Evolutionary conservation across 2,329 filamentous ascomycete genomes (phyloP).

Genomic region (Claviceps quebecensis): DNA sequence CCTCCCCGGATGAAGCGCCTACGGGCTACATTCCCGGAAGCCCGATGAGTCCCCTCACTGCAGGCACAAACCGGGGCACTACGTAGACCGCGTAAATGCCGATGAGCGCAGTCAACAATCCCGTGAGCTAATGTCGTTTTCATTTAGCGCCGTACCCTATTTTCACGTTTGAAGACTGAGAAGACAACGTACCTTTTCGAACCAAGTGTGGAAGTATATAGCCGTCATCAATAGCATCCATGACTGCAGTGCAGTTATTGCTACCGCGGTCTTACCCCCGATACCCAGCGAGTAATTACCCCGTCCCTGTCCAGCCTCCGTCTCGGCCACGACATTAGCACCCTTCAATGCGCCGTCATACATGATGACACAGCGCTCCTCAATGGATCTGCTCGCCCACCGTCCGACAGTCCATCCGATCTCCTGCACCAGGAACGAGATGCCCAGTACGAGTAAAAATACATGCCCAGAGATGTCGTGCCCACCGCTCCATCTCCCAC

Average conservation of each 20-base stretch:
- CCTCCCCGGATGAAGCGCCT: not conserved
- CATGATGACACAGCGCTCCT: conserved; percentile 54
- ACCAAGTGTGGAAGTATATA: conserved; percentile 97
- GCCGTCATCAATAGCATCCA: conserved; percentile 99
- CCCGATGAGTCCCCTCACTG: conserved; percentile 30
- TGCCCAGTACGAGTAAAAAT: conserved; percentile 78
- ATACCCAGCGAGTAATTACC: conserved; percentile 24
- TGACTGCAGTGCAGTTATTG: conserved; percentile 56
- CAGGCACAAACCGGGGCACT: conserved; percentile 36
- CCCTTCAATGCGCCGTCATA: conserved; percentile 50
- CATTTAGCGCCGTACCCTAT: not conserved
- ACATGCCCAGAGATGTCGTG: conserved; percentile 95
- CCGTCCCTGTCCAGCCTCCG: conserved; percentile 11
- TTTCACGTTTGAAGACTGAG: too few species aligned
- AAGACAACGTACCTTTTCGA: conserved; percentile 64
- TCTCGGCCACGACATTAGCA: conserved; percentile 33
- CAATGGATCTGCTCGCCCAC: conserved; percentile 27
- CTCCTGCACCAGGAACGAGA: conserved; percentile 70
- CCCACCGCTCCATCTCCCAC: conserved; percentile 79
- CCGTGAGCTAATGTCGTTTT: conserved; percentile 31
- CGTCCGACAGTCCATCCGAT: conserved; percentile 44
- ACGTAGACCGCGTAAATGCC: conserved; percentile 38
- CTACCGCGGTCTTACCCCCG: conserved; percentile 41
- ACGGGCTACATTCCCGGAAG: conserved; percentile 32
- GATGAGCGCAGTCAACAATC: conserved; percentile 32